These are phyloP conservation scores for Keithomyces neogunnii DNA, from an alignment of 2,329 filamentous ascomycete species.

Conservation along the genomic window DNA sequence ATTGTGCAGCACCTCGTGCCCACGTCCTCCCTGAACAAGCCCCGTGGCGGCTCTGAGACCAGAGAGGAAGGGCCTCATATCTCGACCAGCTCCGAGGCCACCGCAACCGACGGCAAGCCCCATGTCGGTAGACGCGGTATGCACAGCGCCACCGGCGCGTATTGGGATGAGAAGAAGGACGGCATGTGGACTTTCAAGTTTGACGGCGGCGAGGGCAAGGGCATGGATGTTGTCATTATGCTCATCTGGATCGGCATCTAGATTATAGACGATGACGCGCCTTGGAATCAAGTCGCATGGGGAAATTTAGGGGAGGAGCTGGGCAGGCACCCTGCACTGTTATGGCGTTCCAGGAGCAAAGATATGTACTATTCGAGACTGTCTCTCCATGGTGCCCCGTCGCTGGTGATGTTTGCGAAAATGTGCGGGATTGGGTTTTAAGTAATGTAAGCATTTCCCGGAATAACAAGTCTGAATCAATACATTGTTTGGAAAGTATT, in stretches of 20 bases:
- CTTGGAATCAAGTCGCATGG: neutral
- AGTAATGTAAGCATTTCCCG: neutral
- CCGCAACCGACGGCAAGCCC: constrained; percentile 55
- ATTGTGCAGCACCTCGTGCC: constrained; percentile 89
- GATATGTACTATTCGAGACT: constrained; percentile 3
- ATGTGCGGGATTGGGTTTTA: neutral
- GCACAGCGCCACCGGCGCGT: constrained; percentile 78
- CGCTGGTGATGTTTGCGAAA: neutral
- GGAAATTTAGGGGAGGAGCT: neutral
- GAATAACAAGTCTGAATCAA: neutral
- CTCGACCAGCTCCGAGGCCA: constrained; percentile 44
- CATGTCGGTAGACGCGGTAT: constrained; percentile 80
- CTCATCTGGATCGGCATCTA: constrained; percentile 71
- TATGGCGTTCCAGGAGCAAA: constrained; percentile 5
- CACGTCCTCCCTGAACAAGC: constrained; percentile 54
- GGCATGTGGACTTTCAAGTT: constrained; percentile 88
- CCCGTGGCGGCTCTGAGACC: constrained; percentile 40
- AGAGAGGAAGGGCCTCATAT: constrained; percentile 42
- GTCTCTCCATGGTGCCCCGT: constrained; percentile 1
- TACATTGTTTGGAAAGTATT: too few species aligned
- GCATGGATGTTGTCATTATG: constrained; percentile 62
- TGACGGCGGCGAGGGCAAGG: constrained; percentile 58
- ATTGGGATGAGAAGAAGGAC: constrained; percentile 86
- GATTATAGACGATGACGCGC: constrained; percentile 7
- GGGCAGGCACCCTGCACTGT: neutral